Conservation (phyloP, 345 rosid genomes). For the Eutrema yunnanense region DNA sequence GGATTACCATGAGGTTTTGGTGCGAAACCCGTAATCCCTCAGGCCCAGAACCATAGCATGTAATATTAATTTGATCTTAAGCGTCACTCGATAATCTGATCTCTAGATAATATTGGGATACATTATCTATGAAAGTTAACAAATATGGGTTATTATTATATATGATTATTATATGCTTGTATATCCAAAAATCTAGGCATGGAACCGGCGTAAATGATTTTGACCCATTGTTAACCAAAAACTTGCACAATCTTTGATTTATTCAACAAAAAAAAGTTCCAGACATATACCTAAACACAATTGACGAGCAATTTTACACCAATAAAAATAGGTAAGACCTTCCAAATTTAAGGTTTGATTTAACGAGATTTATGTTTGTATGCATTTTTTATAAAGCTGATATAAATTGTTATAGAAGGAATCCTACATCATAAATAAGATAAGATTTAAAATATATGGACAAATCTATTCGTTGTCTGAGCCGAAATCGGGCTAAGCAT, state of each 20-base stretch:
- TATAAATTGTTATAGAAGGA: no score
- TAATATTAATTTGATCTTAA: no score
- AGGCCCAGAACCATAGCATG: no score
- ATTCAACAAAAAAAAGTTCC: neutral
- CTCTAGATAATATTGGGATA: neutral
- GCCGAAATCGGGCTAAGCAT: no score
- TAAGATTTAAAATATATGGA: no score
- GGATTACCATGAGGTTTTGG: no score
- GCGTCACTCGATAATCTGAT: no score
- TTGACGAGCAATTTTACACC: neutral
- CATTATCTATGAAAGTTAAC: slow-evolving; percentile 1
- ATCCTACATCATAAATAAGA: no score
- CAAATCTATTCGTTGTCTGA: no score
- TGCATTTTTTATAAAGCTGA: neutral
- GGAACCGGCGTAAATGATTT: slow-evolving; percentile 1
- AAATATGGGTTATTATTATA: neutral
- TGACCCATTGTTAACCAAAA: slow-evolving; percentile 1
- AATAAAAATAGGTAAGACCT: no score
- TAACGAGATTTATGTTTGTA: neutral
- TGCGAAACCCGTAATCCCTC: no score
- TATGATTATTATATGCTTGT: neutral
- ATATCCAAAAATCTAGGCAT: slow-evolving; percentile 16
- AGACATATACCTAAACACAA: neutral
- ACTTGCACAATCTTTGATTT: neutral
- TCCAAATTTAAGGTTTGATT: neutral